phyloP scores from a whole-genome alignment of 768 basidiomycete genomes.

The Cyathus striatus region DNA sequence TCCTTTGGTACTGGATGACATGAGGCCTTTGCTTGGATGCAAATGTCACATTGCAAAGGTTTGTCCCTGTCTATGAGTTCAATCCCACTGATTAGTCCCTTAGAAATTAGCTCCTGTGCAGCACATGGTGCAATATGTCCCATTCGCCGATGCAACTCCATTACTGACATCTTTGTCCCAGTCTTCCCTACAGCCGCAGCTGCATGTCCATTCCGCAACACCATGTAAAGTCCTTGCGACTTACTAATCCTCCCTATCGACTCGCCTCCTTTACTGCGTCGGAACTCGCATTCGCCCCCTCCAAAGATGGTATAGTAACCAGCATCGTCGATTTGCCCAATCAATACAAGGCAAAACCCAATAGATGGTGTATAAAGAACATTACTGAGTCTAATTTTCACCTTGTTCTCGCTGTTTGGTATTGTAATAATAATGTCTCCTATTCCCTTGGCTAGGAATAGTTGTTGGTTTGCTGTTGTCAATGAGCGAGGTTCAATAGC shows the following conservation, averaged over 20 bases:
- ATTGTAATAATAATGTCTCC: slow-evolving; percentile 23
- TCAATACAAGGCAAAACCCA: slow-evolving; percentile 29
- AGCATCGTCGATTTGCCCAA: slow-evolving; percentile 23
- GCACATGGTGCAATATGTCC: slow-evolving; percentile 15
- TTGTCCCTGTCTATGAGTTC: slow-evolving; percentile 13
- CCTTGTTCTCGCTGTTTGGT: slow-evolving; percentile 21
- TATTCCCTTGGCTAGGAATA: slow-evolving; percentile 21
- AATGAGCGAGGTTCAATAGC: slow-evolving; percentile 16
- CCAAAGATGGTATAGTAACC: slow-evolving; percentile 20
- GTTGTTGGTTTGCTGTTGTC: slow-evolving; percentile 22
- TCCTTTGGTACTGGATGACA: slow-evolving; percentile 11
- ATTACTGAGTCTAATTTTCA: slow-evolving; percentile 19
- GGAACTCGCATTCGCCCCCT: slow-evolving; percentile 19
- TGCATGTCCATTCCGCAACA: slow-evolving; percentile 7
- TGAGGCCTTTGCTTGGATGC: slow-evolving; percentile 22
- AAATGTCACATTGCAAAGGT: slow-evolving; percentile 18
- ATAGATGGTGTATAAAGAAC: slow-evolving; percentile 32
- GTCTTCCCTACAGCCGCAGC: slow-evolving; percentile 5
- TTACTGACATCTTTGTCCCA: slow-evolving; percentile 5
- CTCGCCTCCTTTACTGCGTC: slow-evolving; percentile 7
- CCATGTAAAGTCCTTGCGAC: slow-evolving; percentile 12
- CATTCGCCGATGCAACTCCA: slow-evolving; percentile 17
- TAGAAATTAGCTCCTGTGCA: slow-evolving; percentile 12
- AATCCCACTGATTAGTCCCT: slow-evolving; percentile 15
- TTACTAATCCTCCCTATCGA: slow-evolving; percentile 9